Conservation (phyloP, 2,329 filamentous ascomycete species). For the Trichoderma sp. region DNA sequence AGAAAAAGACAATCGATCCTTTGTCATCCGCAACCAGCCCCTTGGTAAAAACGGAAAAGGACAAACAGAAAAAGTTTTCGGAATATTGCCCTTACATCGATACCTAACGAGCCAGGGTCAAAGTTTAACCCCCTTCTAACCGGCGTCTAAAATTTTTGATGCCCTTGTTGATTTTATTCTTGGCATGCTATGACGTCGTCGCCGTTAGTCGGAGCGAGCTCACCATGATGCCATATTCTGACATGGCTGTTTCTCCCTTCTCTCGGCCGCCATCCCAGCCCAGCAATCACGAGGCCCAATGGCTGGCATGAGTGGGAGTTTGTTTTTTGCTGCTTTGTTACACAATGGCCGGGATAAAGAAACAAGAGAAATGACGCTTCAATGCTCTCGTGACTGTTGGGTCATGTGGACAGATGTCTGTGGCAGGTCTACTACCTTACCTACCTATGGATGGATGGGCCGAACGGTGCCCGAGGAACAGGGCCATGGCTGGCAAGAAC, state of each 20-base stretch:
- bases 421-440: not conserved
- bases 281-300: not conserved
- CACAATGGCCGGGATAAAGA: not conserved
- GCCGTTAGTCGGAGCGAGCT: conserved; percentile 3
- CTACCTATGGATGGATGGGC: not conserved
- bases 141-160: conserved; percentile 9
- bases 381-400: conserved; percentile 11
- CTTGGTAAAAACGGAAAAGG: not conserved
- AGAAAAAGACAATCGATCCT: not conserved
- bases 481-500: not conserved
- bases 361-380: not conserved
- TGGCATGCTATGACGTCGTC: conserved; percentile 11
- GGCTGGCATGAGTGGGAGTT: not conserved
- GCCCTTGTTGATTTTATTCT: not conserved
- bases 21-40: conserved; percentile 2
- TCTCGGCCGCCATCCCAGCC: not conserved
- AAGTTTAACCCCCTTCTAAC: not conserved
- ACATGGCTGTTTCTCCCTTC: not conserved
- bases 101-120: conserved; percentile 12
- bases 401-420: conserved; percentile 11
- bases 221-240: not conserved
- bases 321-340: not conserved
- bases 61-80: not conserved
- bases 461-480: conserved; percentile 4
- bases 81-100: not conserved